Evolutionary conservation across 768 basidiomycete genomes (phyloP), one percentile per base, ranked within the genome.

Genomic region (Phaffia tasmanica): DNA sequence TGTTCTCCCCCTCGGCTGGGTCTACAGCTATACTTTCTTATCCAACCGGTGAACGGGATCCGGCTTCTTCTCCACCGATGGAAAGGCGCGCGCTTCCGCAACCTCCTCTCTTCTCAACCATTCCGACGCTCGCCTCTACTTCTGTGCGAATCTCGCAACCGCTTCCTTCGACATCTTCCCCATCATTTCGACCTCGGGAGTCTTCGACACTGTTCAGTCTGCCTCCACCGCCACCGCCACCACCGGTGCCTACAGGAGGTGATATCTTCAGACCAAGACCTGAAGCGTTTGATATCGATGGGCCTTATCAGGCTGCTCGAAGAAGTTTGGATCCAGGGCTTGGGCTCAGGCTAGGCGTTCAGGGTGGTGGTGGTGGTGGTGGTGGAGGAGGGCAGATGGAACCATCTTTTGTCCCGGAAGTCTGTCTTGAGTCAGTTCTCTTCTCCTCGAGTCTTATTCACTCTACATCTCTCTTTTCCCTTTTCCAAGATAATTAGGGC

Each of bases 361-460:
- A 35, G 48, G n/a, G 35, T 35, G 11, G 25, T 60, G 58, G 58
- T 60, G 58, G n/a, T n/a, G n/a, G n/a, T n/a, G n/a, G n/a, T n/a
- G n/a, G n/a, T n/a, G n/a, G n/a, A n/a, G n/a, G n/a, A n/a, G n/a
- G 58, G 9, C 58, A 60, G 58, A 47, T 60, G 21, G 58, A 46
- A 47, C 16, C 42, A 23, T n/a, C 58, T 25, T 23, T 47, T 35
- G 58, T 29, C 9, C 58, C 51, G 14, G 66, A 67, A 35, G 66
- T 67, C 7, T 67, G 66, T 49, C 54, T 67, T 9, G 66, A 67
- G 50, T 65, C 19, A 57, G 64, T 64, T 0, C 15, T 30, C n/a
- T 16, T 2, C 19, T 47, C 23, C 19, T 16, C n/a, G n/a, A n/a
- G n/a, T n/a, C n/a, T n/a, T n/a, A n/a, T n/a, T n/a, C n/a, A n/a